These are phyloP conservation scores for Phytophthora lateralis DNA, from an alignment of 352 stramenopile species.

Conservation along the genomic window DNA sequence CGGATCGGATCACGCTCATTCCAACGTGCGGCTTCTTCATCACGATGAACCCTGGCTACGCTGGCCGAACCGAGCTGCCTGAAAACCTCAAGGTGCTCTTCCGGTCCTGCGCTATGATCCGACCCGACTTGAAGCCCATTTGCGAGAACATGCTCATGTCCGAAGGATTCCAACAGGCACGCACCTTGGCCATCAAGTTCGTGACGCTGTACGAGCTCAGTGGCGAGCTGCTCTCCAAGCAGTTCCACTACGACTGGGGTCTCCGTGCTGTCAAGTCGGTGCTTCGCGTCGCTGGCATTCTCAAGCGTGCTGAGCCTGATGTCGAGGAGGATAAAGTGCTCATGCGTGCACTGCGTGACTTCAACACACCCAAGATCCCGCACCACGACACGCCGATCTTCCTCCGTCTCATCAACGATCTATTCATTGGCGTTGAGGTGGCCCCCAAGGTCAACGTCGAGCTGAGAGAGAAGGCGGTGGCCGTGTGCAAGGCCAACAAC, in stretches of 20 bases:
- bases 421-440: constrained; percentile 94
- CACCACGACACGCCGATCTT: constrained; percentile 90
- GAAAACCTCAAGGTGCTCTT: constrained; percentile 94
- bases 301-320: constrained; percentile 82
- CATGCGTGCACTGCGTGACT: constrained; percentile 86
- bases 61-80: constrained; percentile 84
- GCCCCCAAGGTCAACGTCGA: constrained; percentile 94
- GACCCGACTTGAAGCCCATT: constrained; percentile 93
- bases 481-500: constrained; percentile 90
- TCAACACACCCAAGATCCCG: constrained; percentile 90
- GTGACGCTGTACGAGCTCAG: constrained; percentile 91
- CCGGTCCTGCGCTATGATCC: constrained; percentile 94
- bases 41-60: constrained; percentile 96
- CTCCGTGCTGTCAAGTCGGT: constrained; percentile 91
- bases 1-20: constrained; percentile 85
- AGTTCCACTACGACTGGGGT: constrained; percentile 93
- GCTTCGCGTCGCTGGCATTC: constrained; percentile 83
- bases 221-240: constrained; percentile 85
- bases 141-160: constrained; percentile 93
- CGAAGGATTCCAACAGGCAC: constrained; percentile 87
- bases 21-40: constrained; percentile 94
- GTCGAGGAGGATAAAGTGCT: constrained; percentile 89
- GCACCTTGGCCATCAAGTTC: constrained; percentile 93
- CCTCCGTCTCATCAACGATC: constrained; percentile 82
- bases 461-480: constrained; percentile 92